Conservation (phyloP, 257 asterid species). For the Asclepias syriaca region DNA sequence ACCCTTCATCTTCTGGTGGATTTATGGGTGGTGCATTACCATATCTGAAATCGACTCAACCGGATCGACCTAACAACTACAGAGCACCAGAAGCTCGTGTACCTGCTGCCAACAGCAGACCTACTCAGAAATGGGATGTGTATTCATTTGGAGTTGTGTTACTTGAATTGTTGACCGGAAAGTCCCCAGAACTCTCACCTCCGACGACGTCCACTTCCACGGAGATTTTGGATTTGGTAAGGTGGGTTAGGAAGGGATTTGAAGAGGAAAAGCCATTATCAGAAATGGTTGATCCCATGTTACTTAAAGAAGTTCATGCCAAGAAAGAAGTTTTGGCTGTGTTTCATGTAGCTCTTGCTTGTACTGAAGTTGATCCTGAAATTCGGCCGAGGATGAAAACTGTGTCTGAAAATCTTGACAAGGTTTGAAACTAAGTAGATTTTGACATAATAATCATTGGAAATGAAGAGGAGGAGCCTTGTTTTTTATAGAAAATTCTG, state of each 20-base stretch:
- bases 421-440: slow-evolving; percentile 40
- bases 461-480: not conserved
- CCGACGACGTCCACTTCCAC: slow-evolving; percentile 59
- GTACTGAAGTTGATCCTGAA: slow-evolving; percentile 91
- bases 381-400: slow-evolving; percentile 90
- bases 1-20: slow-evolving; percentile 82
- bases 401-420: slow-evolving; percentile 70
- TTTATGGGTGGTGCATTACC: slow-evolving; percentile 87
- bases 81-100: slow-evolving; percentile 78
- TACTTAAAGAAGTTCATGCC: slow-evolving; percentile 65
- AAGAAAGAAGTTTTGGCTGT: slow-evolving; percentile 74
- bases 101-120: slow-evolving; percentile 46
- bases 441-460: too few species aligned
- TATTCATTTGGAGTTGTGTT: slow-evolving; percentile 85
- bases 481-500: slow-evolving; percentile 11
- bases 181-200: slow-evolving; percentile 68
- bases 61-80: slow-evolving; percentile 56
- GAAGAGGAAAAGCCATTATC: slow-evolving; percentile 67
- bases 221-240: slow-evolving; percentile 62
- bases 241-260: slow-evolving; percentile 92
- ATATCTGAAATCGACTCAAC: slow-evolving; percentile 50
- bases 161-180: slow-evolving; percentile 78
- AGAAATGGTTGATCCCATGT: slow-evolving; percentile 71
- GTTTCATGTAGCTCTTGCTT: slow-evolving; percentile 72
- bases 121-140: slow-evolving; percentile 95